Conservation (phyloP, 2,329 filamentous ascomycete species). For the Cladosporium sp. region DNA sequence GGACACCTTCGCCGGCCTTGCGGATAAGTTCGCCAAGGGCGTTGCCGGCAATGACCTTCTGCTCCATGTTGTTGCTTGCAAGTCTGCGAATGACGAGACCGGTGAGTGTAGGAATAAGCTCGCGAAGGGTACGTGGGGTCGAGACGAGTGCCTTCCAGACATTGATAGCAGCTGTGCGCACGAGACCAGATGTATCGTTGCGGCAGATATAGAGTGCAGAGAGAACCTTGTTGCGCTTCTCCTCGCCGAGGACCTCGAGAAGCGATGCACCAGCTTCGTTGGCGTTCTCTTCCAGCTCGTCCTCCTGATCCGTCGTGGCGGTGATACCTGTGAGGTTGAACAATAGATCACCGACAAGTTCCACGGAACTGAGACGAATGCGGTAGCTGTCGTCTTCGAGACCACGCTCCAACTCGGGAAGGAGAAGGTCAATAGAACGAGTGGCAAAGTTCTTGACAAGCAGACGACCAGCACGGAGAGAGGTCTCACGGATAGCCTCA, state of each 20-base stretch:
- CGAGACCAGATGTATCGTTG: conserved; percentile 88
- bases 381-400: conserved; percentile 96
- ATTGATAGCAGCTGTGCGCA: conserved; percentile 81
- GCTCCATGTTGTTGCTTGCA: conserved; percentile 94
- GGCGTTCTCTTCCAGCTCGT: conserved; percentile 74
- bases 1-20: conserved; percentile 90
- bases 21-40: conserved; percentile 93
- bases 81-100: conserved; percentile 91
- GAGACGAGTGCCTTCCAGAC: conserved; percentile 98
- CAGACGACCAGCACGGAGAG: conserved; percentile 84
- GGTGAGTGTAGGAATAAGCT: conserved; percentile 89
- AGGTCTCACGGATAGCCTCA: conserved; percentile 95
- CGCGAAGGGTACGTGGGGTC: conserved; percentile 86
- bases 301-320: conserved; percentile 69
- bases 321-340: conserved; percentile 97
- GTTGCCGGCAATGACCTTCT: conserved; percentile 97
- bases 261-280: conserved; percentile 90
- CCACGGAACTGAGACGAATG: conserved; percentile 96
- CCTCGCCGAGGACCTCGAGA: conserved; percentile 87
- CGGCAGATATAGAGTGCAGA: conserved; percentile 97
- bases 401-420: conserved; percentile 92
- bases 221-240: conserved; percentile 93
- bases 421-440: conserved; percentile 84
- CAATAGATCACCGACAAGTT: conserved; percentile 90
- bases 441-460: conserved; percentile 98